Conservation (phyloP, 1,284 basidiomycete species). For the Rhodotorula sp. region DNA sequence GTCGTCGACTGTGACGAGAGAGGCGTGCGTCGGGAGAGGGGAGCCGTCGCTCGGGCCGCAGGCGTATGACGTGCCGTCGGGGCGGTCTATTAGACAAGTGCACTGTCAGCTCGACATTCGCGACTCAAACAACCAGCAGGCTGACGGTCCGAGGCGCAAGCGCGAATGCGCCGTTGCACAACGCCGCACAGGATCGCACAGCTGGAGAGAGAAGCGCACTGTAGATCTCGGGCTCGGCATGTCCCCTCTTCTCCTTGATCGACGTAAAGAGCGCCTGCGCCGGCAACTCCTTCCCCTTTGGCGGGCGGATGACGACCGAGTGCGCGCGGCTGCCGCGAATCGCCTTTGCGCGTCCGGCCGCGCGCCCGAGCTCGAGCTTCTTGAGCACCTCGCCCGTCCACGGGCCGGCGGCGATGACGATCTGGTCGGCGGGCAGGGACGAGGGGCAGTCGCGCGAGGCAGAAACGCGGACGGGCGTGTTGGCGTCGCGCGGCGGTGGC, state of each 20-base stretch:
- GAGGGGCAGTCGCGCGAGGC: neutral
- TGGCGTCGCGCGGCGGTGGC: neutral
- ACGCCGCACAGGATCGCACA: constrained; percentile 26
- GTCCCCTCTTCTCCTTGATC: constrained; percentile 54
- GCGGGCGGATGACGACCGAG: constrained; percentile 53
- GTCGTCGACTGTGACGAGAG: constrained; percentile 46
- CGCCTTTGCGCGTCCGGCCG: constrained; percentile 26
- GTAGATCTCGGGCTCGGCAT: constrained; percentile 56
- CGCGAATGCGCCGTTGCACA: too few relatives aligned
- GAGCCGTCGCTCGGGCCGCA: constrained; percentile 49
- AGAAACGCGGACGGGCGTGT: neutral
- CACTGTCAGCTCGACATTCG: neutral
- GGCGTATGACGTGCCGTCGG: constrained; percentile 51
- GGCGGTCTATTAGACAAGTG: constrained; percentile 46
- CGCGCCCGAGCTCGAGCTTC: constrained; percentile 55
- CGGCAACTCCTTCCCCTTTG: constrained; percentile 42
- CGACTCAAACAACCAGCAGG: neutral
- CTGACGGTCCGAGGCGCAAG: neutral
- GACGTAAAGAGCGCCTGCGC: constrained; percentile 58
- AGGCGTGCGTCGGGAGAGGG: constrained; percentile 48
- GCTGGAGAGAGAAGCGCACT: constrained; percentile 34
- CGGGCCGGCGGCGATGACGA: constrained; percentile 78
- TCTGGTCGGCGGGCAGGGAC: constrained; percentile 44
- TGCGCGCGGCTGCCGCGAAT: constrained; percentile 57
- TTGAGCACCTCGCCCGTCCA: constrained; percentile 71